Percentiles rank a stretch among this genome's conserved stretches.
These are phyloP conservation scores for Plasmodium gallinaceum DNA, from an alignment of 169 alveolate genomes.

Conservation along the genomic window DNA sequence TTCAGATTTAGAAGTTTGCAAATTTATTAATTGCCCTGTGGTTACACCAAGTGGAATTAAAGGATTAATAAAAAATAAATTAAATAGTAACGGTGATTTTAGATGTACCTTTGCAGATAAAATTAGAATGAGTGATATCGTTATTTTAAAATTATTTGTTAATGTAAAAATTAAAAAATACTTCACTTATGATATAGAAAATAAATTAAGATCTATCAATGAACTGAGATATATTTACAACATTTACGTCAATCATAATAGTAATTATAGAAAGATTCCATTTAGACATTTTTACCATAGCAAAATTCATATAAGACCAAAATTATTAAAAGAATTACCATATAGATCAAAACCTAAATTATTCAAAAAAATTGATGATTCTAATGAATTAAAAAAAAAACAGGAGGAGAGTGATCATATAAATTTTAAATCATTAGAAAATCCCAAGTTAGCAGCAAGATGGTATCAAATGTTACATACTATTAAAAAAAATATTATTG, in stretches of 20 bases:
- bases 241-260: slow-evolving; percentile 83
- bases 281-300: slow-evolving; percentile 77
- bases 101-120: slow-evolving; percentile 99
- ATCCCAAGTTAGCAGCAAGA: slow-evolving; percentile 73
- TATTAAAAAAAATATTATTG: slow-evolving; percentile 60
- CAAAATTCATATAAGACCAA: slow-evolving; percentile 90
- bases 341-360: slow-evolving; percentile 90
- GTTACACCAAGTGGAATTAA: slow-evolving; percentile 99
- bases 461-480: slow-evolving; percentile 77
- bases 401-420: slow-evolving; percentile 77
- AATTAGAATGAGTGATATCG: slow-evolving; percentile 96
- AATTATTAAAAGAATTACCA: slow-evolving; percentile 90
- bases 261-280: slow-evolving; percentile 89
- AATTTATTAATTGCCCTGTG: slow-evolving; percentile 97
- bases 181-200: slow-evolving; percentile 91
- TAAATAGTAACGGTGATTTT: slow-evolving; percentile 95
- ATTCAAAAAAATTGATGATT: slow-evolving; percentile 32
- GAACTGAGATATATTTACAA: slow-evolving; percentile 90
- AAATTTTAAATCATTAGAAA: slow-evolving; percentile 86
- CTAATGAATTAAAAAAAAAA: slow-evolving; percentile 75
- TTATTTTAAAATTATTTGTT: slow-evolving; percentile 96
- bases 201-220: slow-evolving; percentile 90
- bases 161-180: slow-evolving; percentile 91
- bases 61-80: slow-evolving; percentile 98
- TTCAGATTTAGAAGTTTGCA: slow-evolving; percentile 97